Base-by-base conservation (phyloP, 768 basidiomycete genomes). In the Kwoniella pini region DNA sequence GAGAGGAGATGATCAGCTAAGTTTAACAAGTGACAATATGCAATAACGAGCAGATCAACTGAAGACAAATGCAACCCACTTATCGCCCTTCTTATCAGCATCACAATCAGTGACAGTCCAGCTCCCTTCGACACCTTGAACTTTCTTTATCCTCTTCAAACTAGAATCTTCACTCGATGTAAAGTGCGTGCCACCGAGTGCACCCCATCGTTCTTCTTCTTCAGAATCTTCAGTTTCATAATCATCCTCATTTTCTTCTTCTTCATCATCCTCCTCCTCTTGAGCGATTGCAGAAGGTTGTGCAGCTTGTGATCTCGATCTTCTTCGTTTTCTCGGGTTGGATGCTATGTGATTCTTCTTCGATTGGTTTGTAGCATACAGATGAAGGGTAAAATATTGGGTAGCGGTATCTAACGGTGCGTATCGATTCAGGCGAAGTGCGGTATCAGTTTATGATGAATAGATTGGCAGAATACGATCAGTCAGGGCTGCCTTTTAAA, bases 41-140 rank as follows among this genome's bases (percentile, higher is more conserved):
- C n/a, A n/a, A n/a, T n/a, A n/a, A n/a, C n/a, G n/a, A n/a, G n/a
- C n/a, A n/a, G n/a, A n/a, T n/a, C n/a, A n/a, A n/a, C n/a, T n/a
- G n/a, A n/a, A n/a, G n/a, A n/a, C n/a, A n/a, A n/a, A n/a, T n/a
- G n/a, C n/a, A 55, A 65, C 56, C 15, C 31, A 64, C 80, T 69
- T 71, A 21, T 68, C 87, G 86, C 88, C 86, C 80, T 93, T 87
- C 65, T 87, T 87, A 62, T 90, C 92, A 19, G 93, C 81, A 78
- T 96, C 91, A 21, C 89, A 89, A 79, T 97, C 96, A 6, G 93
- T 97, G 57, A 98, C 90, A 0, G 94, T 96, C 94, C 93, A 98
- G 33, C 85, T 82, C 0, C 90, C 90, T 15, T 85, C 82, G 31
- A 84, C 81, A 0, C 90, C 94, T 71, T 86, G 83, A 45, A 95